Conservation (phyloP, 257 asterid genomes). For the Plantago elongata region DNA sequence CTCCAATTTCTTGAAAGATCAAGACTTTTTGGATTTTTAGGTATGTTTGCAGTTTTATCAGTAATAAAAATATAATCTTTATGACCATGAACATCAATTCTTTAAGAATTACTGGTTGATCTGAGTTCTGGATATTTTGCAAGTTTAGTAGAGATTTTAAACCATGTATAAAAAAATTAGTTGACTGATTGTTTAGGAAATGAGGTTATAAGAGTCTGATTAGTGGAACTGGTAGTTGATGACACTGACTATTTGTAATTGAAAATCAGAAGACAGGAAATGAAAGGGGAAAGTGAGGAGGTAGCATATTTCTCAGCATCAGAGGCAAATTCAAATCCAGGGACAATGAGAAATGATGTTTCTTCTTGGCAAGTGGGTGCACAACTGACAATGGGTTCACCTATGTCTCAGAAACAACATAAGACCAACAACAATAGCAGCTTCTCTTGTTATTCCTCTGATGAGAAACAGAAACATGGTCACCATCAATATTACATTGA, state of each 20-base stretch:
- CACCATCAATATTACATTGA: conserved; percentile 20
- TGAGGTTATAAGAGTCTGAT: neutral
- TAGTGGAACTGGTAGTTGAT: neutral
- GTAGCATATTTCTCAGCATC: conserved; percentile 40
- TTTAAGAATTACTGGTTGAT: too few species aligned
- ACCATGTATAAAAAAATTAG: too few species aligned
- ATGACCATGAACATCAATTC: too few species aligned
- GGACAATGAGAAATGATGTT: conserved; percentile 35
- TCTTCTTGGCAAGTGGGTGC: conserved; percentile 41
- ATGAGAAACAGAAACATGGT: conserved; percentile 19
- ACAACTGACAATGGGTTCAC: conserved; percentile 48
- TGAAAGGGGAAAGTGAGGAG: conserved; percentile 42
- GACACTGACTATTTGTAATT: neutral
- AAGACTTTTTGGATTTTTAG: too few species aligned
- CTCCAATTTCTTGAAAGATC: too few species aligned
- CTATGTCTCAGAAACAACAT: conserved; percentile 30
- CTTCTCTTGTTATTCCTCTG: conserved; percentile 17
- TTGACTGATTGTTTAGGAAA: too few species aligned
- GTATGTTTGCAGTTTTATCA: too few species aligned
- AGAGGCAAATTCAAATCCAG: conserved; percentile 31
- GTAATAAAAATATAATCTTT: too few species aligned
- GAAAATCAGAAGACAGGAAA: conserved; percentile 25
- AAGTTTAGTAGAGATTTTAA: too few species aligned
- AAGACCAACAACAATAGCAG: conserved; percentile 22
- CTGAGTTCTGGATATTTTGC: too few species aligned